Percentiles rank a stretch among this genome's conserved stretches.
Evolutionary conservation across 495 filamentous ascomycete genomes (phyloP).

Genomic region (Parathielavia hyrcaniae): DNA sequence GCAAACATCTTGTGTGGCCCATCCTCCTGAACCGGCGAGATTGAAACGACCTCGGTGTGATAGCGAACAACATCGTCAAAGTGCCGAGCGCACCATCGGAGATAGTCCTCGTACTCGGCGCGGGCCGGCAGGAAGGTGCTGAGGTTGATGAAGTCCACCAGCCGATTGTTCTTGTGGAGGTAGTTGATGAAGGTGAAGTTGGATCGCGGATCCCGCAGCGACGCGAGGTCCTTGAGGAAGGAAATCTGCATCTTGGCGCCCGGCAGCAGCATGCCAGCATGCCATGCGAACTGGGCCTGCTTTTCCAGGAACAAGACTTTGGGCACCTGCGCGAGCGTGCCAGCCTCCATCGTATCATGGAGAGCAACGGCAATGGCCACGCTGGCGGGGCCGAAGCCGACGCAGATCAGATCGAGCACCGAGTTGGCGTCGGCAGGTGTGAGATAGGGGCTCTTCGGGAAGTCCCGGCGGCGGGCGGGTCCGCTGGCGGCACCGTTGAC

Average conservation of each 20-base stretch:
- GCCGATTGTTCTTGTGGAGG: constrained; percentile 66
- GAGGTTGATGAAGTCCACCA: constrained; percentile 85
- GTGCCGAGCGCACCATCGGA: constrained; percentile 79
- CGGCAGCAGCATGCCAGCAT: constrained; percentile 89
- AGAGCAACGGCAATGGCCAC: constrained; percentile 88
- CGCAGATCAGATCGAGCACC: constrained; percentile 75
- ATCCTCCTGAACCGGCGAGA: constrained; percentile 44
- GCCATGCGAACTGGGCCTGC: constrained; percentile 80
- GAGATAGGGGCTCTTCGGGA: constrained; percentile 25
- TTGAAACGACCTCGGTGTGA: constrained; percentile 63
- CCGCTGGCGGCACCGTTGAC: constrained; percentile 19
- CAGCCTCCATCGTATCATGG: constrained; percentile 56
- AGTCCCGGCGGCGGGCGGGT: not conserved
- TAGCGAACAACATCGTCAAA: constrained; percentile 79
- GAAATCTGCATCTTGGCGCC: constrained; percentile 96
- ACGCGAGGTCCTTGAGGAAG: constrained; percentile 94
- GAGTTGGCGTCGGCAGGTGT: constrained; percentile 38
- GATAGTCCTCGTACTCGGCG: constrained; percentile 90
- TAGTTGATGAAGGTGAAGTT: constrained; percentile 96
- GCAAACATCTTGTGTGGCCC: constrained; percentile 46
- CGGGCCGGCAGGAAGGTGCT: constrained; percentile 81
- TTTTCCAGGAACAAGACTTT: constrained; percentile 81
- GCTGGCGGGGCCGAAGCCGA: constrained; percentile 91
- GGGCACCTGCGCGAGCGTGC: constrained; percentile 42
- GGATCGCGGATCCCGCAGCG: constrained; percentile 77